Conservation (phyloP, 148 eudicot species). For the Diospyros kaki region DNA sequence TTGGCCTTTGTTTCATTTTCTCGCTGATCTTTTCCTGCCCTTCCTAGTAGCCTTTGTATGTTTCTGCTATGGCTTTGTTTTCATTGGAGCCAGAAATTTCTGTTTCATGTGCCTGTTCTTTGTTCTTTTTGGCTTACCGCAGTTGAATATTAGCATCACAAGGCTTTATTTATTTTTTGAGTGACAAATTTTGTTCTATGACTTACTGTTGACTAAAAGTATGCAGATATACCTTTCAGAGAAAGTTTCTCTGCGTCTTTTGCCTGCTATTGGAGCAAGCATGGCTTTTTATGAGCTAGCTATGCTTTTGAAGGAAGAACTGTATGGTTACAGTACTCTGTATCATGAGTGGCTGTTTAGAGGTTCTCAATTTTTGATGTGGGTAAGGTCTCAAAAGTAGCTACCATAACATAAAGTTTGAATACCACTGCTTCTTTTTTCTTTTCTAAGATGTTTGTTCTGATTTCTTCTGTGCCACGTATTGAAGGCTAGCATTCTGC, state of each 20-base stretch:
- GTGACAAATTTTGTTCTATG: neutral
- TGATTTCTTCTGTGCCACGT: slow-evolving; percentile 6
- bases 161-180: neutral
- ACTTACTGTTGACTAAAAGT: slow-evolving; percentile 2
- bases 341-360: slow-evolving; percentile 48
- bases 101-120: neutral
- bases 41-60: neutral
- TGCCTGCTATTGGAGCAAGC: slow-evolving; percentile 45
- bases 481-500: slow-evolving; percentile 39
- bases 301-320: slow-evolving; percentile 25
- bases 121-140: neutral
- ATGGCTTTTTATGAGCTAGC: slow-evolving; percentile 37
- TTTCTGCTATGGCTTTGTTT: neutral
- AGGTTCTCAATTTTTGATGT: slow-evolving; percentile 46
- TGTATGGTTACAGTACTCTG: slow-evolving; percentile 14
- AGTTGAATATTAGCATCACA: neutral
- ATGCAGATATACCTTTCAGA: slow-evolving; percentile 31
- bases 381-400: slow-evolving; percentile 40
- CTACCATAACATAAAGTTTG: neutral
- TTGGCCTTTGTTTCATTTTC: neutral
- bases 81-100: neutral
- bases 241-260: slow-evolving; percentile 33
- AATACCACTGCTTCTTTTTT: neutral
- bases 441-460: neutral
- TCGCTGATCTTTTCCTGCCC: neutral